Percentiles rank a stretch among this genome's conserved stretches.
phyloP scores from a whole-genome alignment of 768 basidiomycete species.

The Heimioporus sp. region DNA sequence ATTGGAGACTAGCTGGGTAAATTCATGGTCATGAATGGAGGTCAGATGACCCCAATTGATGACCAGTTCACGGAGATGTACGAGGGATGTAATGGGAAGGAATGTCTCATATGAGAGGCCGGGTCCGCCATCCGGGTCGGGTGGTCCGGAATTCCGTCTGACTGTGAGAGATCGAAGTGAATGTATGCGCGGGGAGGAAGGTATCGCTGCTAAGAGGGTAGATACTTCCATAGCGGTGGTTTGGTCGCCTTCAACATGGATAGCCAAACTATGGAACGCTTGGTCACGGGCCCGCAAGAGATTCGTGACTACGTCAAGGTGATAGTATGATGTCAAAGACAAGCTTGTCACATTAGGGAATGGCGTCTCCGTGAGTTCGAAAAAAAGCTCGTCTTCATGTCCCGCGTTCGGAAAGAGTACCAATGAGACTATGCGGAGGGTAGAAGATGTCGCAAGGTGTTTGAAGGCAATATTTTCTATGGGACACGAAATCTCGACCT shows the following conservation, averaged over 20 bases:
- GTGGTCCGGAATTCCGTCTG: neutral
- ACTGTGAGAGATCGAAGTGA: conserved; percentile 2
- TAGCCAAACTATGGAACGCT: neutral
- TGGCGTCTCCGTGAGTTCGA: neutral
- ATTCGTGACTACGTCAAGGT: neutral
- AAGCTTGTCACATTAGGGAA: neutral
- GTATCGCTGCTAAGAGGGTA: neutral
- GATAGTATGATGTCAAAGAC: neutral
- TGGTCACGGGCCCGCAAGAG: conserved; percentile 1
- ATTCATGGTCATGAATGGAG: neutral
- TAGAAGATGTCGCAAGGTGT: neutral
- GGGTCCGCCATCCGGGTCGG: neutral
- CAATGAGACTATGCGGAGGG: conserved; percentile 2
- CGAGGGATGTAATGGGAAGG: neutral
- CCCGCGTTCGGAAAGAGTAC: too few species aligned
- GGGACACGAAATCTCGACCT: neutral
- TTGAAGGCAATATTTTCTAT: neutral
- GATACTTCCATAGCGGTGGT: neutral
- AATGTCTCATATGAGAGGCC: neutral
- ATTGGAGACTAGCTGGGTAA: neutral
- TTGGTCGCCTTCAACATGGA: neutral
- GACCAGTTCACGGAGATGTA: neutral
- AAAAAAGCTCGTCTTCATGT: too few species aligned
- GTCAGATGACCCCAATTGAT: neutral
- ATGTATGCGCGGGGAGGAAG: neutral